Percentiles rank a stretch among this genome's conserved stretches.
Evolutionary conservation across 192 early-diverging fungal genomes (phyloP).

Genomic region (Gamsiella multidivaricata): DNA sequence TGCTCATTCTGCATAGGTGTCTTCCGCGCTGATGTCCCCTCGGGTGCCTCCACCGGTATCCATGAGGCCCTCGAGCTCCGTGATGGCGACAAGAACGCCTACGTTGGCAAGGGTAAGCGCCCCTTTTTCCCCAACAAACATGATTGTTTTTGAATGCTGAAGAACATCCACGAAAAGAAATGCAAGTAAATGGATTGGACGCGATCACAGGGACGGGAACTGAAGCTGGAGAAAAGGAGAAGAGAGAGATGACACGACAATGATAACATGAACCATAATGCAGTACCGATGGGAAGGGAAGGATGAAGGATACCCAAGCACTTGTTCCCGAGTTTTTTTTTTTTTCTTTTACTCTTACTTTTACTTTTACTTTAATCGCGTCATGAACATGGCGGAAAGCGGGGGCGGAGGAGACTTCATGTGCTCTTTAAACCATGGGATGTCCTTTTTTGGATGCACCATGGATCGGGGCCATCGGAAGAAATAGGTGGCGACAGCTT

Average conservation of each 20-base stretch:
- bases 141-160: no score
- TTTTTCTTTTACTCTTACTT: background rate
- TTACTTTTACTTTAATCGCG: no score
- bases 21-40: conserved; percentile 97
- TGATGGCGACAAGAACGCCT: conserved; percentile 83
- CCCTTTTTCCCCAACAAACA: background rate
- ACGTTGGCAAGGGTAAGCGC: conserved; percentile 92
- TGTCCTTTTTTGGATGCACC: no score
- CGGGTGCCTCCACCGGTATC: conserved; percentile 97
- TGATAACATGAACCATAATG: no score
- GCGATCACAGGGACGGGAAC: no score
- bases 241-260: background rate
- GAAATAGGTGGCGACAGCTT: no score
- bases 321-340: no score
- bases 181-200: background rate
- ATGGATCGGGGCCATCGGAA: no score
- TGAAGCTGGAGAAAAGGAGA: background rate
- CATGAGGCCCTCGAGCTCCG: conserved; percentile 99
- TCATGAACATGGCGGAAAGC: no score
- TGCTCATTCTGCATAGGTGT: conserved; percentile 62
- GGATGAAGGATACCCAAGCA: background rate
- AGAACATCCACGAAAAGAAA: background rate
- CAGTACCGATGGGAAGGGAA: no score
- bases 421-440: no score
- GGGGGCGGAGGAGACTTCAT: no score